phyloP scores from a whole-genome alignment of 805 yeast genomes.

The Metschnikowia aberdeeniae region DNA sequence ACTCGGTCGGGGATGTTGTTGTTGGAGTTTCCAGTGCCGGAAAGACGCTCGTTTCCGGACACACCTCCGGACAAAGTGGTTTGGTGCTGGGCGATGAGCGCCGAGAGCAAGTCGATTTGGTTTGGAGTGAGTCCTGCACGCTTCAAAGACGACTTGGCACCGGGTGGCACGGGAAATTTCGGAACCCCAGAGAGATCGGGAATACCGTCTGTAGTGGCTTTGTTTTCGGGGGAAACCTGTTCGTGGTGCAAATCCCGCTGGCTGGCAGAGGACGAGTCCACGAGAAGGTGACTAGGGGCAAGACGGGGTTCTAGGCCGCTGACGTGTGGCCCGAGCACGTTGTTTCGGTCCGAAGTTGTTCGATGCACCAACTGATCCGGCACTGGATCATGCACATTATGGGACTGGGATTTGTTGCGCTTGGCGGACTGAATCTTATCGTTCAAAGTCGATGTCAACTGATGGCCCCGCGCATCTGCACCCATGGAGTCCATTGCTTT shows the following conservation, averaged over 20 bases:
- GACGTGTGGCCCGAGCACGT: neutral
- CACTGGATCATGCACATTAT: neutral
- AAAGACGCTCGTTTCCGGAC: no score
- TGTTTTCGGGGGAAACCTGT: neutral
- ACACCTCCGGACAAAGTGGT: slow-evolving; percentile 11
- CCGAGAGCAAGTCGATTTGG: slow-evolving; percentile 71
- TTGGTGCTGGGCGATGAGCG: slow-evolving; percentile 69
- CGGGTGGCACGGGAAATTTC: slow-evolving; percentile 65
- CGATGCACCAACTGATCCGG: neutral
- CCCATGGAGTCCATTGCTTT: neutral
- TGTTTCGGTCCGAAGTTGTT: neutral
- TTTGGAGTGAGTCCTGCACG: slow-evolving; percentile 64
- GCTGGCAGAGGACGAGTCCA: neutral
- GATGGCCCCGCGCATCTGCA: slow-evolving; percentile 6
- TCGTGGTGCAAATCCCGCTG: neutral
- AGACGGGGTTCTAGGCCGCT: neutral
- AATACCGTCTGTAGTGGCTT: slow-evolving; percentile 1
- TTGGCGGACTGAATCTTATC: slow-evolving; percentile 13
- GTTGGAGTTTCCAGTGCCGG: no score
- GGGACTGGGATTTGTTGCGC: slow-evolving; percentile 8
- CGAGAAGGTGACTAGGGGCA: neutral
- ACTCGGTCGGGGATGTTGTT: no score
- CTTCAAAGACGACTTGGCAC: slow-evolving; percentile 59
- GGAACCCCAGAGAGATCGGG: slow-evolving; percentile 42
- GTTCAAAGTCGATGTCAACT: slow-evolving; percentile 7